Evolutionary conservation across 2,329 filamentous ascomycete species (phyloP), one percentile per base, ranked within the genome.

Genomic region (Myrmaecium sp.): DNA sequence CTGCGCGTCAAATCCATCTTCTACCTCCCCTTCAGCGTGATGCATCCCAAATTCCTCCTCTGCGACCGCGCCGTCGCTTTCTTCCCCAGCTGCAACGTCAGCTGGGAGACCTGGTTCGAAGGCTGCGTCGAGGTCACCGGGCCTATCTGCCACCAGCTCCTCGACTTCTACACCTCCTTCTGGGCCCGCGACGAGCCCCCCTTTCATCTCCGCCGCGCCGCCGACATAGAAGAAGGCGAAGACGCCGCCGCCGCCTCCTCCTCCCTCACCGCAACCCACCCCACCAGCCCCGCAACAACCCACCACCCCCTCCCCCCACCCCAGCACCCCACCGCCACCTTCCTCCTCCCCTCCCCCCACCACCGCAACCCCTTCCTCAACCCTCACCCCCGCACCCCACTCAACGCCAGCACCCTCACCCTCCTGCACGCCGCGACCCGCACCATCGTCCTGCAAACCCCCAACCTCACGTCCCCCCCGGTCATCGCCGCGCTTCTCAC

Each of bases 71-170:
- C 57, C 17, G 60, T 54, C 3, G 75, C 75, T 0, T 74, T 75
- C 39, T 49, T 89, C 6, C 80, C 80, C 0, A 82, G 75, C 39
- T 84, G 78, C 49, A 91, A 91, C 39, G 69, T 91, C 4, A 83
- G 76, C 41, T 89, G 77, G 77, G 81, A 89, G 48, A 52, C 69
- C n/a, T 91, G 81, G 81, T 74, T 86, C 14, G 81, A 91, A 46
- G 77, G 74, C 0, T 80, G 74, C 30, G 54, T 86, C 3, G 68
- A 71, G 29, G 50, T 86, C 7, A 58, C 59, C 5, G 79, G 78
- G 0, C 56, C 61, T 0, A 58, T 75, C 1, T 68, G 82, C 1
- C 38, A 47, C 4, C 57, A 63, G n/a, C 63, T 89, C 20, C 36
- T 77, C 21, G 45, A 55, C 2, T 86, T 86, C 41, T 82, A 79